Base-by-base conservation (phyloP, 2,329 filamentous ascomycete genomes). In the Ceratocystis colombiana region DNA sequence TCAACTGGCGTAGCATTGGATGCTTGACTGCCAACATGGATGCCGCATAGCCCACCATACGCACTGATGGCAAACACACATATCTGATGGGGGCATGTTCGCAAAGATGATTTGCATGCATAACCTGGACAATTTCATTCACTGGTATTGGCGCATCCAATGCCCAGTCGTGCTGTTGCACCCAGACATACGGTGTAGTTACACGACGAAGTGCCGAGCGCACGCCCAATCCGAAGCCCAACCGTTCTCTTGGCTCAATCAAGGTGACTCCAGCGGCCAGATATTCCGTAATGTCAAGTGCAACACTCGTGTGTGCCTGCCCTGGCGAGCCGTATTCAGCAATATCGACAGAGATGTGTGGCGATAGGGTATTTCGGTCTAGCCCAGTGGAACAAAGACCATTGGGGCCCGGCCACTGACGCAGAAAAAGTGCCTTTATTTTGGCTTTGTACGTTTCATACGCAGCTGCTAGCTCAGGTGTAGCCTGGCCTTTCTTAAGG, bases 151-250 rank as follows among this genome's bases (percentile, higher is more conserved):
- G 72, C 1, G 75, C 72, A 17, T 77, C 73, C 0, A 84, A 72
- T 5, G 76, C 74, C 81, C 81, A 84, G 72, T 84, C 81, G 70
- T 84, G 81, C 72, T 84, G 81, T 68, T 83, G 81, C 0, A 84
- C 72, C 81, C 81, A 84, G 17, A 82, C 80, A 59, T 81, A 81
- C 0, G 79, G 78, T 1, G 81, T 83, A 12, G 72, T 68, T 0
- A 77, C 75, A 4, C 76, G 64, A 2, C 80, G 74, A 59, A 84
- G 71, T 0, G 80, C 81, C 0, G 79, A 79, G 12, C 81, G 79
- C 22, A 84, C 80, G 0, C 78, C 80, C 0, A 84, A 73, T 0
- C 80, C 81, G 61, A 84, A 84, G 0, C 81, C 81, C 1, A 84
- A 70, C 0, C 81, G 77, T 44, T 75, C 74, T 0, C 70, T 62